Conservation (phyloP, 2,329 filamentous ascomycete genomes). For the Talaromyces islandicus region DNA sequence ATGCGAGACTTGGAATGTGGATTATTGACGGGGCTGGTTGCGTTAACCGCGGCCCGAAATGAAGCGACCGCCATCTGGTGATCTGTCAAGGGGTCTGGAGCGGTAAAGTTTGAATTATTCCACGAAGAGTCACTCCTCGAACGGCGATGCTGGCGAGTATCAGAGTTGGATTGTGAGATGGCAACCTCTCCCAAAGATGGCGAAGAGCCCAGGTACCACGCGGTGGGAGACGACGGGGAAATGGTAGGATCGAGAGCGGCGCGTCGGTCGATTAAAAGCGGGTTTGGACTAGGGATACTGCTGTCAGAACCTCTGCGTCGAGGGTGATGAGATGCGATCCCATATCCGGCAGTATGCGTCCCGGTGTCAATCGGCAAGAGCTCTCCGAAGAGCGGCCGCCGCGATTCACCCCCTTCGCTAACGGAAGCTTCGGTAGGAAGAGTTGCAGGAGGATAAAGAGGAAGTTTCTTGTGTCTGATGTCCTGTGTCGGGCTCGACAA, state of each 20-base stretch:
- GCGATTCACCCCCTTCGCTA: conserved; percentile 12
- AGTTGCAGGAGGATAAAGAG: not conserved
- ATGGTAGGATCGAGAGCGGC: conserved; percentile 33
- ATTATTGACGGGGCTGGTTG: conserved; percentile 22
- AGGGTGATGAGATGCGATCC: conserved; percentile 48
- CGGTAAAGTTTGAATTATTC: conserved; percentile 20
- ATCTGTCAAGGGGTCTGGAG: conserved; percentile 22
- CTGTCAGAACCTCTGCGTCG: conserved; percentile 66
- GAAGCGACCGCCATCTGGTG: conserved; percentile 31
- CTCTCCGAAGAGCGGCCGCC: conserved; percentile 68
- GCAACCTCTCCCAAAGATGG: conserved; percentile 38
- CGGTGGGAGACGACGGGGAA: conserved; percentile 60
- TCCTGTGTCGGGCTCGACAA: conserved; percentile 12
- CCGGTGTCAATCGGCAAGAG: conserved; percentile 57
- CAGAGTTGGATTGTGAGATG: conserved; percentile 4
- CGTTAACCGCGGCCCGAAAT: conserved; percentile 20
- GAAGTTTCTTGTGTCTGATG: not conserved
- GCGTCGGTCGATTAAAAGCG: conserved; percentile 34
- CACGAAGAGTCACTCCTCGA: conserved; percentile 54
- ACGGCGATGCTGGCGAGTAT: conserved; percentile 29
- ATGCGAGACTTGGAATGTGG: conserved; percentile 39
- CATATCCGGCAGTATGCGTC: conserved; percentile 47
- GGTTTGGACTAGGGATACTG: conserved; percentile 51
- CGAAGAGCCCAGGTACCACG: conserved; percentile 54
- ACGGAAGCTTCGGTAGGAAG: not conserved